Percentiles rank a stretch among this genome's conserved stretches.
Evolutionary conservation across 306 rosid genomes (phyloP).

Genomic region (Ceratonia siliqua): DNA sequence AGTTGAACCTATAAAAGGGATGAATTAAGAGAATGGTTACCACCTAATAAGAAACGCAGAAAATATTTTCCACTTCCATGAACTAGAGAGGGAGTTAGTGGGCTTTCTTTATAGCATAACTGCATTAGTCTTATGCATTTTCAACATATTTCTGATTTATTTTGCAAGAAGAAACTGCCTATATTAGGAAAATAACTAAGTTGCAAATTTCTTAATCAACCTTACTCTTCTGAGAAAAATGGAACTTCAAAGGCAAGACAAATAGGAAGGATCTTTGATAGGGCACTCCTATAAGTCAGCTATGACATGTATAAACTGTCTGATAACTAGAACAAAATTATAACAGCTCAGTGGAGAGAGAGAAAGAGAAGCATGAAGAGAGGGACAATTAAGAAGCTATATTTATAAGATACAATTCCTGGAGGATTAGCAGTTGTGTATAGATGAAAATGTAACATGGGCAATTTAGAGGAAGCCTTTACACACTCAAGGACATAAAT

Average conservation of each 20-base stretch:
- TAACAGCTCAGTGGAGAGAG: background rate
- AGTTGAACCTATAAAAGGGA: conserved; percentile 6
- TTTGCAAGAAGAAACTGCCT: conserved; percentile 3
- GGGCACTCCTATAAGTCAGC: background rate
- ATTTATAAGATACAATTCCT: background rate
- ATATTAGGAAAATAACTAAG: background rate
- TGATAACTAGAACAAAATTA: background rate
- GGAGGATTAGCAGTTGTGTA: background rate
- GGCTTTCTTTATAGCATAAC: conserved; percentile 22
- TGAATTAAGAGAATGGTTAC: background rate
- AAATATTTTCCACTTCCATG: background rate
- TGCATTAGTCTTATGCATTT: background rate
- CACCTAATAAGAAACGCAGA: conserved; percentile 26
- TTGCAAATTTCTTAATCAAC: background rate
- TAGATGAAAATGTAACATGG: background rate
- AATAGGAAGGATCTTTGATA: background rate
- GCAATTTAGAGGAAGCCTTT: conserved; percentile 6
- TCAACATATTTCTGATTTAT: background rate
- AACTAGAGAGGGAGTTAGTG: conserved; percentile 5
- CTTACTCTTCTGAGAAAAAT: background rate
- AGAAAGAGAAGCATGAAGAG: background rate
- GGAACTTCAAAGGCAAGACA: background rate
- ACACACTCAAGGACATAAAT: background rate
- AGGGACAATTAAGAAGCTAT: background rate
- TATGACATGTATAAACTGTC: conserved; percentile 1